These are phyloP conservation scores for Penicillium glabrum DNA, from an alignment of 2,329 filamentous ascomycete genomes.

Conservation along the genomic window DNA sequence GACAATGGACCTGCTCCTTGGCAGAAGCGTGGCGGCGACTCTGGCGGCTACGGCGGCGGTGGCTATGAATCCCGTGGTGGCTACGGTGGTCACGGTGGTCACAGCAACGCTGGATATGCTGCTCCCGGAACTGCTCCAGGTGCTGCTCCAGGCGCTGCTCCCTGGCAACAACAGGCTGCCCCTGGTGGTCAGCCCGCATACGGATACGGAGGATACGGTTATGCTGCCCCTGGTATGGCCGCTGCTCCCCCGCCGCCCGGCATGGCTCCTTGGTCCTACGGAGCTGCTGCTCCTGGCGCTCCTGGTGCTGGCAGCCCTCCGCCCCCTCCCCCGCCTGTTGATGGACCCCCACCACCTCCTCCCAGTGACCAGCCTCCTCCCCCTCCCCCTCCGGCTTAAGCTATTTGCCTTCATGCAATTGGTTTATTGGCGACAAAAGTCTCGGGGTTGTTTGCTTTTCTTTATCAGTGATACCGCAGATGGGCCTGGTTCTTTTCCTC, in stretches of 20 bases:
- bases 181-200: slow-evolving; percentile 50
- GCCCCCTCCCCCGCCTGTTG: slow-evolving; percentile 41
- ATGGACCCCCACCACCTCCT: slow-evolving; percentile 45
- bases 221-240: slow-evolving; percentile 45
- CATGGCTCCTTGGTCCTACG: slow-evolving; percentile 42
- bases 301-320: slow-evolving; percentile 32
- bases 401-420: background rate
- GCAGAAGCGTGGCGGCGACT: slow-evolving; percentile 46
- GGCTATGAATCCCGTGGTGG: slow-evolving; percentile 28
- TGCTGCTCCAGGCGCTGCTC: slow-evolving; percentile 43
- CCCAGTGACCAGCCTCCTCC: slow-evolving; percentile 62
- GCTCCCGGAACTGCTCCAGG: slow-evolving; percentile 41
- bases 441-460: background rate
- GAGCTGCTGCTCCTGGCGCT: slow-evolving; percentile 38
- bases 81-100: background rate
- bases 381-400: slow-evolving; percentile 50
- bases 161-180: slow-evolving; percentile 63
- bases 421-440: background rate
- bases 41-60: slow-evolving; percentile 19
- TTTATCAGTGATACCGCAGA: slow-evolving; percentile 10
- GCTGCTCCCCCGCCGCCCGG: slow-evolving; percentile 49
- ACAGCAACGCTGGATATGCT: slow-evolving; percentile 23
- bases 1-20: slow-evolving; percentile 32
- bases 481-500: background rate
- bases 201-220: slow-evolving; percentile 56